Evolutionary conservation across 306 rosid species (phyloP).

Genomic region (Gastrolobium villosum): DNA sequence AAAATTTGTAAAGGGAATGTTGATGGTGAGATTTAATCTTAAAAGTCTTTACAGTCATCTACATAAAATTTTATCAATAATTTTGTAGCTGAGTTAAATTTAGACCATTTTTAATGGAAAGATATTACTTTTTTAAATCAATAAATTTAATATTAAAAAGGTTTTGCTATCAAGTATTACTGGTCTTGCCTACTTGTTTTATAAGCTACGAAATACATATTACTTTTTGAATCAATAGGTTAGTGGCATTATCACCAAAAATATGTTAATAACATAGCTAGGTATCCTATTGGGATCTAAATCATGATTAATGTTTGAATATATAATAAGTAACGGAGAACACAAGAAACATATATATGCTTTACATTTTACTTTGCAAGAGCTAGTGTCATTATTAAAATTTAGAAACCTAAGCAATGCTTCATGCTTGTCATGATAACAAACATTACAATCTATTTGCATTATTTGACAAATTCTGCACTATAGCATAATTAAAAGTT

Average conservation of each 20-base stretch:
- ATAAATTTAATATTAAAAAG: background rate
- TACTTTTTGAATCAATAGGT: background rate
- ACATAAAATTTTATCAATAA: too few relatives aligned
- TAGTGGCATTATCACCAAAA: constrained; percentile 9
- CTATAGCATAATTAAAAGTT: background rate
- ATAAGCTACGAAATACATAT: background rate
- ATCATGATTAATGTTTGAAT: constrained; percentile 39
- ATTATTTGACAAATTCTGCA: background rate
- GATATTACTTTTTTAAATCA: background rate
- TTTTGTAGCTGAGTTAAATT: background rate
- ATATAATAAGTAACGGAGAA: constrained; percentile 21
- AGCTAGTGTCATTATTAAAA: constrained; percentile 32
- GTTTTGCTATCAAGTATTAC: background rate
- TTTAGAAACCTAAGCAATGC: constrained; percentile 11
- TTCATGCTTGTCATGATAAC: constrained; percentile 52
- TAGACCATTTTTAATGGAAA: background rate
- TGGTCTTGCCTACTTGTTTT: constrained; percentile 11
- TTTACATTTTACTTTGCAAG: constrained; percentile 8
- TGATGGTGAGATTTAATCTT: too few relatives aligned
- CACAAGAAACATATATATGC: constrained; percentile 36
- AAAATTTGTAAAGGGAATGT: too few relatives aligned
- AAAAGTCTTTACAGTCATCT: too few relatives aligned
- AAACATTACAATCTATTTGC: background rate
- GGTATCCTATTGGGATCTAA: background rate
- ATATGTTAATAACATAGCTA: background rate